phyloP scores from a whole-genome alignment of 2,329 filamentous ascomycete species.

The Hymenoscyphus albidus region DNA sequence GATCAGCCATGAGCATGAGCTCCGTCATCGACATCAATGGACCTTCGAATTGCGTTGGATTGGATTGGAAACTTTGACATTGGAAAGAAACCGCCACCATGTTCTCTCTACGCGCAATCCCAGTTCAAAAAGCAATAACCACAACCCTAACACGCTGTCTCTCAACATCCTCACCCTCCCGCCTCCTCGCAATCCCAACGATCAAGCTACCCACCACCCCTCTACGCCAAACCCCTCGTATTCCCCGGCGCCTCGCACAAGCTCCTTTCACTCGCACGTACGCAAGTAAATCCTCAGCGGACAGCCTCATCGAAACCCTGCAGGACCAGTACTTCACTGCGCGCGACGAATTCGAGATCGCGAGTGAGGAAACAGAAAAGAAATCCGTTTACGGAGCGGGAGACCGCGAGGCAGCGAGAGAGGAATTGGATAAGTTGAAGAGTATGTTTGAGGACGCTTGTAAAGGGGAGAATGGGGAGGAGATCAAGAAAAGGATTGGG shows the following conservation, averaged over 20 bases:
- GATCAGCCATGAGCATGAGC: background rate
- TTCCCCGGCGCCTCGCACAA: background rate
- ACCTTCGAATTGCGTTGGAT: background rate
- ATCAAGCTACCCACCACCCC: conserved; percentile 6
- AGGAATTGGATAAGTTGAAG: conserved; percentile 40
- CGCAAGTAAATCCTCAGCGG: conserved; percentile 21
- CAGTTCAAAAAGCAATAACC: conserved; percentile 15
- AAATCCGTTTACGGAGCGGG: conserved; percentile 44
- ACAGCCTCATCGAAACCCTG: conserved; percentile 27
- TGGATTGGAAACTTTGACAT: background rate
- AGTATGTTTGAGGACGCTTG: conserved; percentile 33
- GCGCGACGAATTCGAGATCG: conserved; percentile 47
- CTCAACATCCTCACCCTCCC: background rate
- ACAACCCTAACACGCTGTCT: conserved; percentile 18
- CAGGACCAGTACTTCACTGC: conserved; percentile 40
- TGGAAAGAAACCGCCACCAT: conserved; percentile 14
- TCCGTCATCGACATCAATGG: background rate
- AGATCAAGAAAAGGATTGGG: conserved; percentile 42
- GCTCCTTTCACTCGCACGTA: conserved; percentile 11
- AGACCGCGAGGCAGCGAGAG: conserved; percentile 43
- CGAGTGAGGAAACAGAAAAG: conserved; percentile 43
- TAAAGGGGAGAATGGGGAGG: conserved; percentile 37
- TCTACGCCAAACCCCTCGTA: conserved; percentile 4
- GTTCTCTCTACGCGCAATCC: conserved; percentile 19
- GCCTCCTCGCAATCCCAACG: conserved; percentile 2